A percentile compares a stretch with the other conserved stretches of the same genome.
These are phyloP conservation scores for Phaeotremella fagi DNA, from an alignment of 768 basidiomycete species.

Conservation along the genomic window DNA sequence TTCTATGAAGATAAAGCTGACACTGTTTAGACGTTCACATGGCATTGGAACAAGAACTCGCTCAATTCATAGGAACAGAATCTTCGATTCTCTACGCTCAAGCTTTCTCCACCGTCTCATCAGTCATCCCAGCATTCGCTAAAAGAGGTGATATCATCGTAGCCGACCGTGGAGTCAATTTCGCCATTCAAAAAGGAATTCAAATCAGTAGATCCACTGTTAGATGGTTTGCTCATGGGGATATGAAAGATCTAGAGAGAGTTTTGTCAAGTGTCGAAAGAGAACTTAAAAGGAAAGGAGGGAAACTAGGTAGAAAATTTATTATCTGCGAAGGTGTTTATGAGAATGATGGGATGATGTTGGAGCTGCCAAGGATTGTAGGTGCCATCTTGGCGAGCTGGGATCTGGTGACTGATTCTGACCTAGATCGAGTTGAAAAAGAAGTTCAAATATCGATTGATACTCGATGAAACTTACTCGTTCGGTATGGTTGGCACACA, in stretches of 20 bases:
- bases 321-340: constrained; percentile 97
- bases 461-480: constrained; percentile 89
- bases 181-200: constrained; percentile 92
- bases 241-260: constrained; percentile 82
- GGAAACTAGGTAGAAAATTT: constrained; percentile 79
- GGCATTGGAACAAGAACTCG: constrained; percentile 79
- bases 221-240: constrained; percentile 95
- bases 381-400: constrained; percentile 51
- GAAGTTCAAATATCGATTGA: constrained; percentile 91
- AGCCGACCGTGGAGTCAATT: constrained; percentile 94
- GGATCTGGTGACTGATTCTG: too few relatives aligned
- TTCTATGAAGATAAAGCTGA: too few relatives aligned
- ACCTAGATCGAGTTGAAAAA: constrained; percentile 92
- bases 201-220: constrained; percentile 87
- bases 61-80: constrained; percentile 84
- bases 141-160: constrained; percentile 97
- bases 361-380: constrained; percentile 86
- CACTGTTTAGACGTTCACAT: constrained; percentile 76
- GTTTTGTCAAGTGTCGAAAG: constrained; percentile 77
- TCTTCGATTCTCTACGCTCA: constrained; percentile 88
- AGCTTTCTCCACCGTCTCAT: constrained; percentile 83
- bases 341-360: constrained; percentile 87
- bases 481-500: constrained; percentile 90
- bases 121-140: constrained; percentile 94
- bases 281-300: constrained; percentile 77